Evolutionary conservation across 805 yeast species (phyloP).

Genomic region (Hanseniaspora lindneri): DNA sequence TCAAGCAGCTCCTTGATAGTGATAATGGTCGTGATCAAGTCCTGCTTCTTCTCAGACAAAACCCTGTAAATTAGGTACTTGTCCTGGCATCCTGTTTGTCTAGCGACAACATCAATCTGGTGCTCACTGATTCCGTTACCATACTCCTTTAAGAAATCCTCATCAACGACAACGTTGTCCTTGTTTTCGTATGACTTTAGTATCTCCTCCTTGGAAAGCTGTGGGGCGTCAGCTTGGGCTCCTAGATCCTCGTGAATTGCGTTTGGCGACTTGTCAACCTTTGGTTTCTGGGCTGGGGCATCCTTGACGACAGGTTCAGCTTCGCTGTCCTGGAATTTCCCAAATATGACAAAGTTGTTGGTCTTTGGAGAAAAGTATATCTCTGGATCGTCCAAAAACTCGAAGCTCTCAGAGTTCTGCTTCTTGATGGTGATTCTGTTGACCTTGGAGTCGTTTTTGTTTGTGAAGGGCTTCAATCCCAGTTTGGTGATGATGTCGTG

Average conservation of each 20-base stretch:
- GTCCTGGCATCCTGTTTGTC: slow-evolving; percentile 13
- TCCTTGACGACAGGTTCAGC: background rate
- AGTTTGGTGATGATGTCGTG: slow-evolving; percentile 11
- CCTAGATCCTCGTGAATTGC: slow-evolving; percentile 12
- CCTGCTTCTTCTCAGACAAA: slow-evolving; percentile 12
- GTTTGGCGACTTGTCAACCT: slow-evolving; percentile 3
- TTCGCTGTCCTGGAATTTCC: slow-evolving; percentile 10
- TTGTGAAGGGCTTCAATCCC: slow-evolving; percentile 12
- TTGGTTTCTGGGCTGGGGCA: background rate
- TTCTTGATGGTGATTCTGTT: slow-evolving; percentile 15
- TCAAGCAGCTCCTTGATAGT: slow-evolving; percentile 6
- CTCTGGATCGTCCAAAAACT: slow-evolving; percentile 14
- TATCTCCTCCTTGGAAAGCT: slow-evolving; percentile 7
- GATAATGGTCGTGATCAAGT: slow-evolving; percentile 5
- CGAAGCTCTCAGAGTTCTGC: slow-evolving; percentile 13
- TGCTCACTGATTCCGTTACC: slow-evolving; percentile 13
- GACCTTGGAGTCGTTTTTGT: slow-evolving; percentile 5
- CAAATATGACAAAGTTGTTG: slow-evolving; percentile 14
- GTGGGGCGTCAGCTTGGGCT: slow-evolving; percentile 13
- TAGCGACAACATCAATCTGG: slow-evolving; percentile 12
- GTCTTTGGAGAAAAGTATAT: slow-evolving; percentile 8
- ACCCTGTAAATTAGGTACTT: slow-evolving; percentile 13
- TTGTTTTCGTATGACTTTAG: slow-evolving; percentile 2
- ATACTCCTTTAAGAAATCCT: slow-evolving; percentile 6
- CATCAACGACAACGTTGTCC: slow-evolving; percentile 8